Evolutionary conservation across 805 yeast species (phyloP), one percentile per base, ranked within the genome.

Genomic region (Pachysolen tannophilus): DNA sequence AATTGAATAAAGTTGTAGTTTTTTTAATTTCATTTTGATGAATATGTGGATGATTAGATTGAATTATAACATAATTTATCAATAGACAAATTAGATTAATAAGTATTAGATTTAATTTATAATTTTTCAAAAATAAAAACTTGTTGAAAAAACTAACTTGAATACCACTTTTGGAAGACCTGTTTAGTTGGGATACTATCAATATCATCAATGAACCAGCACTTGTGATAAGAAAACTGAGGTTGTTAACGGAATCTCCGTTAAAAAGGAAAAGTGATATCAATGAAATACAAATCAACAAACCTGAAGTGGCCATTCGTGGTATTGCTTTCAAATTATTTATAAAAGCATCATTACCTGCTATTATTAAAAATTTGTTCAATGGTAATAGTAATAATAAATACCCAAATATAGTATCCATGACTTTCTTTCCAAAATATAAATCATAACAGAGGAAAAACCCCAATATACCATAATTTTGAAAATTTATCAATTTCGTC

Each of bases 161-260:
- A 8, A 37, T 18, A 8, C 32, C 31, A 15, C 38, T 40, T 3
- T 43, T 40, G 15, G 20, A 28, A 14, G 5, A 21, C 13, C 43
- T 42, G 27, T 57, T 58, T 26, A 53, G 33, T 37, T 56, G 61
- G 26, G 59, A 53, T 14, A 53, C 38, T 3, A 50, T 30, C 15
- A 55, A 36, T 4, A 57, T 47, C 14, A 48, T 4, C 26, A 57
- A 25, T 0, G 61, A 57, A 0, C 62, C 58, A 16, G 53, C 26
- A 20, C 56, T 40, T 7, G 59, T 43, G 20, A 55, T 39, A 18
- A 56, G 26, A 58, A 60, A 47, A 30, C 46, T 52, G 23, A 51
- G 42, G 33, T 51, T 55, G 8, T 33, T 25, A 13, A 5, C 20
- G 6, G 33, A n/a, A 11, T 26, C 30, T 9, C 28, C 18, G 10